Evolutionary conservation across 495 filamentous ascomycete genomes (phyloP).

Genomic region (Aspergillus sclerotiicarbonarius): DNA sequence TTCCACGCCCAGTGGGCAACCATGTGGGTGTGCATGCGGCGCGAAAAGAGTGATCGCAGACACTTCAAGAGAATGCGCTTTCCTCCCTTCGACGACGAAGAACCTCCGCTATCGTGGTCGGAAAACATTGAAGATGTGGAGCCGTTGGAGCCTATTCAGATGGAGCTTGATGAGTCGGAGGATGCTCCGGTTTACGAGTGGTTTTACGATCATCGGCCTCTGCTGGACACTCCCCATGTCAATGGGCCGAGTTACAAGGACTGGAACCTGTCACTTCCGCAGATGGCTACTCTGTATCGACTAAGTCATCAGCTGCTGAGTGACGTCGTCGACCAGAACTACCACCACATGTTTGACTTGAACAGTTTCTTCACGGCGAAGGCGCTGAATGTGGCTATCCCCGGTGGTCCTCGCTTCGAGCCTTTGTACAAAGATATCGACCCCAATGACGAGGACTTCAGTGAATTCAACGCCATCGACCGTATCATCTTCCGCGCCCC

Average conservation of each 20-base stretch:
- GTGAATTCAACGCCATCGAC: slow-evolving; percentile 99
- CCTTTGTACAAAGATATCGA: slow-evolving; percentile 99
- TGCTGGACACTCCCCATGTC: slow-evolving; percentile 89
- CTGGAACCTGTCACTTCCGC: slow-evolving; percentile 91
- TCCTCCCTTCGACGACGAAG: slow-evolving; percentile 98
- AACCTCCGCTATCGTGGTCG: slow-evolving; percentile 94
- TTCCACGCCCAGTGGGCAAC: slow-evolving; percentile 99
- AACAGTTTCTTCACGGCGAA: slow-evolving; percentile 96
- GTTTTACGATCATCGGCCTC: slow-evolving; percentile 95
- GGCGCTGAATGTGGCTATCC: slow-evolving; percentile 94
- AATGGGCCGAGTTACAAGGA: slow-evolving; percentile 96
- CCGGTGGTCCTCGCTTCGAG: slow-evolving; percentile 95
- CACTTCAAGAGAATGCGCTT: slow-evolving; percentile 99
- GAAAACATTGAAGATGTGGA: slow-evolving; percentile 99
- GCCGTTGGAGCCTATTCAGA: slow-evolving; percentile 95
- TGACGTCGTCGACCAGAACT: slow-evolving; percentile 93
- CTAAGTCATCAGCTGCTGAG: slow-evolving; percentile 88
- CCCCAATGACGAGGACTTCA: slow-evolving; percentile 98
- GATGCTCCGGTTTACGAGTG: slow-evolving; percentile 89
- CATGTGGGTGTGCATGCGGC: slow-evolving; percentile 98
- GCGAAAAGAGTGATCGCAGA: slow-evolving; percentile 93
- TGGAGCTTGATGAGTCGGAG: slow-evolving; percentile 97
- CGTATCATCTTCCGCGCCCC: slow-evolving; percentile 98
- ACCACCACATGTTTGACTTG: slow-evolving; percentile 96
- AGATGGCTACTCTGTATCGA: slow-evolving; percentile 95